A percentile compares a stretch with the other conserved stretches of the same genome.
Conservation (phyloP, 306 rosid species). For the Quercus cerris region DNA sequence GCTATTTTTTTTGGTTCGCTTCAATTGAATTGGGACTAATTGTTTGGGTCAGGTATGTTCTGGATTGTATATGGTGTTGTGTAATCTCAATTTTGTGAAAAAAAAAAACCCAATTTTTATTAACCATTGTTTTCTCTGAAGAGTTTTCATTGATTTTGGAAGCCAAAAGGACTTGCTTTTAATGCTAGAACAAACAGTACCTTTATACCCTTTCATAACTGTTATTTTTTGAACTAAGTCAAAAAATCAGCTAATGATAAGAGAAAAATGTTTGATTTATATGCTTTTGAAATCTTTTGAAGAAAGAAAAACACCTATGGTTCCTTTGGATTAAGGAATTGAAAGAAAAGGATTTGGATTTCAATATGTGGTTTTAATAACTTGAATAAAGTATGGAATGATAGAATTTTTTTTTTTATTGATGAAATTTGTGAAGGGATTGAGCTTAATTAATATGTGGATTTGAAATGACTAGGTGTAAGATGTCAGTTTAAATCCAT, state of each 20-base stretch:
- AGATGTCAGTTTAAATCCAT: too few species aligned
- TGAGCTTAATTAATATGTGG: too few species aligned
- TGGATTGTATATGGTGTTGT: not conserved
- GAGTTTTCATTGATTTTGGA: not conserved
- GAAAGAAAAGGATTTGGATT: too few species aligned
- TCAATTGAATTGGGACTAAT: not conserved
- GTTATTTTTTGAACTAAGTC: not conserved
- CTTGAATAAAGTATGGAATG: too few species aligned
- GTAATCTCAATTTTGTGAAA: not conserved
- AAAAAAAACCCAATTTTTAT: not conserved
- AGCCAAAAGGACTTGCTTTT: not conserved
- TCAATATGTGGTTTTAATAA: too few species aligned
- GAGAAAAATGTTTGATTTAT: not conserved
- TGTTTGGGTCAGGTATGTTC: not conserved
- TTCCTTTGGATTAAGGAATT: not conserved
- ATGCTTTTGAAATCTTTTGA: not conserved
- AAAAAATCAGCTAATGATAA: not conserved
- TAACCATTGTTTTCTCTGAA: not conserved
- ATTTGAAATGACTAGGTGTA: too few species aligned
- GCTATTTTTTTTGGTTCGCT: not conserved
- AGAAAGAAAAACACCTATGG: not conserved
- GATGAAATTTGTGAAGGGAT: not conserved
- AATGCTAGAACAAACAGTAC: not conserved
- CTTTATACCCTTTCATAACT: not conserved
- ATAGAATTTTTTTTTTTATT: not conserved